phyloP scores from a whole-genome alignment of 768 basidiomycete genomes.

The Trametes cubensis region DNA sequence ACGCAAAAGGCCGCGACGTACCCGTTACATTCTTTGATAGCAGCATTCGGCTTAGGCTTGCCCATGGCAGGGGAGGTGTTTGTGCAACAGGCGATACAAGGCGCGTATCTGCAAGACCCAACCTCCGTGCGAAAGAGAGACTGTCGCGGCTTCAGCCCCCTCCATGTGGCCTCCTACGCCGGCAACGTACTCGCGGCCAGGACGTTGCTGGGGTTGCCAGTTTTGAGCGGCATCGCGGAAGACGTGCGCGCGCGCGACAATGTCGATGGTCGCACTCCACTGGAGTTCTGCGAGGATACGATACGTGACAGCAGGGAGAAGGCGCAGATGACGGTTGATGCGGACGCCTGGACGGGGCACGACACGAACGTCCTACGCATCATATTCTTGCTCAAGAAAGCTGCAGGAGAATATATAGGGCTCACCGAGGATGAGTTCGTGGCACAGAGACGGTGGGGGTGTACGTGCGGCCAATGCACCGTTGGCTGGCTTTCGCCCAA shows the following conservation, averaged over 20 bases:
- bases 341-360: background rate
- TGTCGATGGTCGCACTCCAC: conserved; percentile 11
- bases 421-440: conserved; percentile 9
- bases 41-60: background rate
- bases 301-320: conserved; percentile 4
- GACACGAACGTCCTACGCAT: background rate
- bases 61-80: background rate
- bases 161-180: conserved; percentile 19
- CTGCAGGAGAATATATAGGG: conserved; percentile 4
- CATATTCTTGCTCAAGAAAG: conserved; percentile 7
- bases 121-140: conserved; percentile 8
- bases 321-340: background rate
- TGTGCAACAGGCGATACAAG: background rate
- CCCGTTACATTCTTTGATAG: conserved; percentile 20
- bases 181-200: conserved; percentile 2
- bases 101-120: conserved; percentile 3
- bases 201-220: conserved; percentile 12
- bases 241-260: conserved; percentile 9
- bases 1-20: background rate
- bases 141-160: conserved; percentile 19
- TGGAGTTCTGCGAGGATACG: conserved; percentile 16
- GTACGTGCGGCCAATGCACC: conserved; percentile 17
- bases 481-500: conserved; percentile 21
- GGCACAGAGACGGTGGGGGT: conserved; percentile 4
- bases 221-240: background rate